These are phyloP conservation scores for Globisporangium camurandrum DNA, from an alignment of 352 stramenopile genomes.

Conservation along the genomic window DNA sequence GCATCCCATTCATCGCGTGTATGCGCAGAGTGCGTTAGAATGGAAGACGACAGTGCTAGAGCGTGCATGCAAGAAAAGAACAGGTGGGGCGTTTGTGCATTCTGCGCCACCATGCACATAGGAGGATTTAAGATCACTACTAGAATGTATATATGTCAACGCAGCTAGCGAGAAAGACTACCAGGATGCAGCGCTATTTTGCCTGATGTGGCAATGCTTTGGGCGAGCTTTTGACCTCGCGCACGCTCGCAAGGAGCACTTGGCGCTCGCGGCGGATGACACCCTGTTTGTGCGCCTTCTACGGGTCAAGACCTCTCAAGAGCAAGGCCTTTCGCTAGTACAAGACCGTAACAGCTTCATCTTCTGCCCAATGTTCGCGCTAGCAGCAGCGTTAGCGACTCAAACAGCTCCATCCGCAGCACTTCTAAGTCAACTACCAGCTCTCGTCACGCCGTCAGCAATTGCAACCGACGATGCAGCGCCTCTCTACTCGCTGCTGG, in stretches of 20 bases:
- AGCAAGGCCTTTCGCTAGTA: not conserved
- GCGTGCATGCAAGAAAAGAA: not conserved
- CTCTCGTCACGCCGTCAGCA: not conserved
- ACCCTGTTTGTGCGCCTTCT: not conserved
- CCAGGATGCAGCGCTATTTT: not conserved
- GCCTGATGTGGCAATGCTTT: slow-evolving; percentile 1
- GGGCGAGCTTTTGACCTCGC: not conserved
- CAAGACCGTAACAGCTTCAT: not conserved
- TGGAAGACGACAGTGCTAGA: not conserved
- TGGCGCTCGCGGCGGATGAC: not conserved
- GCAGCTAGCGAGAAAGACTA: not conserved
- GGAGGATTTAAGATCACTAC: not conserved
- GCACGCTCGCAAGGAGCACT: not conserved
- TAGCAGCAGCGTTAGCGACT: not conserved
- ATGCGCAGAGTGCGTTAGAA: not conserved
- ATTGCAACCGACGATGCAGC: not conserved
- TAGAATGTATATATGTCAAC: not conserved
- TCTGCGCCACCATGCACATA: not conserved
- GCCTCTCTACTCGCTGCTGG: not conserved
- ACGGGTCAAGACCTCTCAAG: not conserved
- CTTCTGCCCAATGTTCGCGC: not conserved
- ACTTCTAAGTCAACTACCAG: not conserved
- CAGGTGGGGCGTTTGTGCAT: not conserved
- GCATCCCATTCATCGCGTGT: not conserved
- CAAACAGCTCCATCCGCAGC: not conserved